phyloP scores from a whole-genome alignment of 495 filamentous ascomycete species.

The Aspergillus ellipticus region DNA sequence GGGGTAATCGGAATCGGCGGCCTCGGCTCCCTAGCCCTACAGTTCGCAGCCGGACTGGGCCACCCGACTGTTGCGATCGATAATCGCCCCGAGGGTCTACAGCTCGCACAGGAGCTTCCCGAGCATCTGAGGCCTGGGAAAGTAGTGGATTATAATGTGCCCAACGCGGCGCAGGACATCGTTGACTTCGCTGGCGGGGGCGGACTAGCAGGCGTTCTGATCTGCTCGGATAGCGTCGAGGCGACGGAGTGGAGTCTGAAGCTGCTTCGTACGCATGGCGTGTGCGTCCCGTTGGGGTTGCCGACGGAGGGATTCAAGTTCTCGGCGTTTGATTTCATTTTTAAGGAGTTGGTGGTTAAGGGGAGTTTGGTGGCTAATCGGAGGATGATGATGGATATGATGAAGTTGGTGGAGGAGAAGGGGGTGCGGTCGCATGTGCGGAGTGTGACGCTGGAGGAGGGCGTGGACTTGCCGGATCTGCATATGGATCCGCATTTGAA shows the following conservation, averaged over 20 bases:
- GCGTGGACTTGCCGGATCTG: background rate
- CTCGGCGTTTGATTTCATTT: slow-evolving; percentile 2
- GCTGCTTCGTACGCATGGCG: background rate
- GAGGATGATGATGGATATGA: slow-evolving; percentile 1
- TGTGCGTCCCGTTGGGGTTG: slow-evolving; percentile 1
- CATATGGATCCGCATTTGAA: slow-evolving; percentile 7
- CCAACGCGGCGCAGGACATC: background rate
- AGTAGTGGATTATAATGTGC: background rate
- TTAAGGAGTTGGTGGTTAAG: slow-evolving; percentile 1
- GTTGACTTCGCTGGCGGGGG: slow-evolving; percentile 1
- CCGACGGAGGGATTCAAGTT: slow-evolving; percentile 5
- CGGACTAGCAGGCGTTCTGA: background rate
- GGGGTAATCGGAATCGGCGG: slow-evolving; percentile 5
- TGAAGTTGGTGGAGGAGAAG: slow-evolving; percentile 5
- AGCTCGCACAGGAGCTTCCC: background rate
- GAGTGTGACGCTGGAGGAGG: slow-evolving; percentile 3
- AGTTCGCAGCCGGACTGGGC: background rate
- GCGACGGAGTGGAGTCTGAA: slow-evolving; percentile 6
- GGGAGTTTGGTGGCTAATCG: slow-evolving; percentile 1
- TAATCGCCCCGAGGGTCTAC: background rate
- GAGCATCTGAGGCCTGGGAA: background rate
- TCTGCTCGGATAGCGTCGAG: slow-evolving; percentile 4
- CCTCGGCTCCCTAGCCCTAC: background rate
- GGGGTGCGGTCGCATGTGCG: slow-evolving; percentile 4
- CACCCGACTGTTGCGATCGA: slow-evolving; percentile 4